Evolutionary conservation across 139 green algal species (phyloP), one percentile per base, ranked within the genome.

Genomic region (Chlamydomonas applanata): DNA sequence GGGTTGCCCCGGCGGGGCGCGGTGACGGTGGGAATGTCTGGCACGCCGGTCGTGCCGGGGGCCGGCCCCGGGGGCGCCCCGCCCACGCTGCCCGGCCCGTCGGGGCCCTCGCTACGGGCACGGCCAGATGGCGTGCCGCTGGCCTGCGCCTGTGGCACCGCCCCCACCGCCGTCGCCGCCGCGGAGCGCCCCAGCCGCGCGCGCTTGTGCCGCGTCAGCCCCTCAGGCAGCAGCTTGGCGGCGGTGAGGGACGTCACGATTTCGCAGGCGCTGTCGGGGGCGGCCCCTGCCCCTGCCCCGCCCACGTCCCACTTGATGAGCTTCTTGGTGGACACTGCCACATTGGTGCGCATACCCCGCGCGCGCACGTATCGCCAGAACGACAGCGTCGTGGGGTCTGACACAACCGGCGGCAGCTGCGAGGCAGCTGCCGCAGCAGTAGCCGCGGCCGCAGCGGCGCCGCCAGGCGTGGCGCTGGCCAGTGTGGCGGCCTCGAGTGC

Each of bases 341-440:
- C 52, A 34, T 44, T 71, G 36, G 25, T 56, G 0, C 66, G 54
- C 24, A 60, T 29, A 1, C 49, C 52, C 9, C 67, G 57, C n/a
- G 65, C 57, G 17, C 74, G 66, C 35, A 62, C 68, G 54, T 80
- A 80, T 16, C 65, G 64, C 66, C 74, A 75, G 45, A 75, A 80
- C 24, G 74, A 61, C 49, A 63, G 54, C 0, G 66, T 75, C 9
- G 74, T 69, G 30, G 44, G 63, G 56, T 80, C 74, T 33, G 65
- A 80, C 29, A 56, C 73, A 24, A 33, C 30, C 20, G 36, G 59
- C 27, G 59, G 59, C 40, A 49, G 40, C 40, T 49, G 40, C 7
- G 40, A 49, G 40, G 40, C 7, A 22, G 32, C 64, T 9, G 25
- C 73, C 34, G 52, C 52, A 1, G 64, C 35, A 4, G 4, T 34